Percentiles rank a stretch among this genome's conserved stretches.
These are phyloP conservation scores for Termitomyces titanicus DNA, from an alignment of 768 basidiomycete species.

Conservation along the genomic window DNA sequence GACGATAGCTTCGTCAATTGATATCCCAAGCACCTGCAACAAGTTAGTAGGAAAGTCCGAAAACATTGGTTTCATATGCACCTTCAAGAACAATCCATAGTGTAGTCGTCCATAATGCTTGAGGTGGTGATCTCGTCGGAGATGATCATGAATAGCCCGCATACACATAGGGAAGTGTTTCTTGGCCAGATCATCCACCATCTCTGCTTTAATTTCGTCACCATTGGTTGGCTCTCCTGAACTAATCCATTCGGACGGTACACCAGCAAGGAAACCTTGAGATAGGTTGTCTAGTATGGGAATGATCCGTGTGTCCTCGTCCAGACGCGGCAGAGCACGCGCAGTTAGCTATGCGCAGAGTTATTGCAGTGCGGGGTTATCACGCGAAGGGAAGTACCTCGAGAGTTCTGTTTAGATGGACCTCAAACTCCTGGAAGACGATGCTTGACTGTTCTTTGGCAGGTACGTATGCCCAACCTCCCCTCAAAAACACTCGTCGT, in stretches of 20 bases:
- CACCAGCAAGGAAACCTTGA: conserved; percentile 89
- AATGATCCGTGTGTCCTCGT: conserved; percentile 89
- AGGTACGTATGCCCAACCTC: conserved; percentile 90
- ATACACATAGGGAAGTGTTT: conserved; percentile 96
- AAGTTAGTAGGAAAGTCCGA: not conserved
- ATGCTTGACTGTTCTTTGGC: conserved; percentile 75
- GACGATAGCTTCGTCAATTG: conserved; percentile 87
- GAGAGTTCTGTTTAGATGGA: conserved; percentile 65
- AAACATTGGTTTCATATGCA: conserved; percentile 21
- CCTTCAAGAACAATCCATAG: conserved; percentile 95
- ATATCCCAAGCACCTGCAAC: conserved; percentile 80
- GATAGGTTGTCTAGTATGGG: conserved; percentile 91
- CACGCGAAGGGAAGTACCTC: conserved; percentile 47
- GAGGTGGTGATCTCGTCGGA: conserved; percentile 77
- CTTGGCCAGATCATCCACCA: conserved; percentile 83
- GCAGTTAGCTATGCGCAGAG: conserved; percentile 64
- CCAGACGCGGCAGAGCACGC: conserved; percentile 82
- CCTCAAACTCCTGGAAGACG: conserved; percentile 82
- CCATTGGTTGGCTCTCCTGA: conserved; percentile 43
- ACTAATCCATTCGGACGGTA: conserved; percentile 77
- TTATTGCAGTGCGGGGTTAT: not conserved
- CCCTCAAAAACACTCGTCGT: conserved; percentile 71
- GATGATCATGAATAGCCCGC: conserved; percentile 81
- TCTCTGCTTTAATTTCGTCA: conserved; percentile 83
- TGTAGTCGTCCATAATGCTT: conserved; percentile 92